phyloP scores from a whole-genome alignment of 768 basidiomycete species.

The Tulasnella sp. region DNA sequence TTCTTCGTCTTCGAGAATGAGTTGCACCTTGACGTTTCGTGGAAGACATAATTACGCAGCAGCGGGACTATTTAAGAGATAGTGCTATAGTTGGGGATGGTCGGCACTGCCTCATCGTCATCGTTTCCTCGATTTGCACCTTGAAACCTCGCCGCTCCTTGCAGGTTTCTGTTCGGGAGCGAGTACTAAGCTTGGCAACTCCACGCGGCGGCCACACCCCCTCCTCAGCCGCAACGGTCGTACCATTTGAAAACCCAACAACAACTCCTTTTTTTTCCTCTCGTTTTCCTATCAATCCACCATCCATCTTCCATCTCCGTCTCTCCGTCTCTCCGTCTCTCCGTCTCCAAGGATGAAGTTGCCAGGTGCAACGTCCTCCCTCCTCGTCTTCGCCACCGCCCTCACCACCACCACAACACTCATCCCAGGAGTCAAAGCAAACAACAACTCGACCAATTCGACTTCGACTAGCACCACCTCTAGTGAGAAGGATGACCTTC shows the following conservation, averaged over 20 bases:
- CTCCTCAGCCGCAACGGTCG: not conserved
- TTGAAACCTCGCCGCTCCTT: not conserved
- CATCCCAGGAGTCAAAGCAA: not conserved
- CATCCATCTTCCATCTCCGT: not conserved
- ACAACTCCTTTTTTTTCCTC: not conserved
- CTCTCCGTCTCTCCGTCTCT: not conserved
- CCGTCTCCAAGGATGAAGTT: not conserved
- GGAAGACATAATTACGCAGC: not conserved
- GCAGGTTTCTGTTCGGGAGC: not conserved
- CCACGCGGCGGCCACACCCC: not conserved
- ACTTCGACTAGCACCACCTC: not conserved
- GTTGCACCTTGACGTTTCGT: not conserved
- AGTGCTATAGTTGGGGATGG: not conserved
- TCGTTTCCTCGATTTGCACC: not conserved
- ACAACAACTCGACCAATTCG: not conserved
- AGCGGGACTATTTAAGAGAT: not conserved
- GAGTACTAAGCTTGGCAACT: not conserved
- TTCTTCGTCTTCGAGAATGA: not conserved
- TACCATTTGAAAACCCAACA: not conserved
- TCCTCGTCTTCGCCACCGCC: not conserved
- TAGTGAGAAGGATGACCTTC: not conserved
- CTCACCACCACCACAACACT: not conserved
- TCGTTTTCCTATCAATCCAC: not conserved
- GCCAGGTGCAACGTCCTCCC: not conserved
- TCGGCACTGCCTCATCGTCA: not conserved